A percentile compares a stretch with the other conserved stretches of the same genome.
Evolutionary conservation across 2,329 filamentous ascomycete genomes (phyloP).

Genomic region (Alternaria sp.): DNA sequence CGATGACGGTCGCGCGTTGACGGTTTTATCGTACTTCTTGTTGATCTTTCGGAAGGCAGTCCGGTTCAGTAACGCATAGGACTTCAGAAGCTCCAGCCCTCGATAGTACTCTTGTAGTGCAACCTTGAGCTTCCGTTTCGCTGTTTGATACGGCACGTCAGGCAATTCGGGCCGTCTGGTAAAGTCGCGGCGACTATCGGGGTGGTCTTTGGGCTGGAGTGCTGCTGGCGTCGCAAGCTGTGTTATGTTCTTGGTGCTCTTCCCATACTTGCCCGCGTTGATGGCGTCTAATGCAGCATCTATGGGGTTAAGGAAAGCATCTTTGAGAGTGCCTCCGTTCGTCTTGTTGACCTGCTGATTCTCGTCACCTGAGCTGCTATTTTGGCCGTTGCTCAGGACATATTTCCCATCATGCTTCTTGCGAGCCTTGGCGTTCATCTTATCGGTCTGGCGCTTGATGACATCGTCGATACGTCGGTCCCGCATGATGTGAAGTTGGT

Average conservation of each 20-base stretch:
- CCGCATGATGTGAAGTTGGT: slow-evolving; percentile 92
- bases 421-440: slow-evolving; percentile 40
- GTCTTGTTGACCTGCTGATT: slow-evolving; percentile 21
- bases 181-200: slow-evolving; percentile 54
- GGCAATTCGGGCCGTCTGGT: slow-evolving; percentile 46
- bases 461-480: slow-evolving; percentile 79
- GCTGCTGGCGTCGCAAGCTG: slow-evolving; percentile 52
- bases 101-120: slow-evolving; percentile 94
- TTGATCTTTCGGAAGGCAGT: slow-evolving; percentile 97
- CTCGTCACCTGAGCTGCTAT: slow-evolving; percentile 35
- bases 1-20: slow-evolving; percentile 77
- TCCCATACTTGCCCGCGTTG: slow-evolving; percentile 60
- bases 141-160: slow-evolving; percentile 81
- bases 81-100: slow-evolving; percentile 88
- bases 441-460: slow-evolving; percentile 58
- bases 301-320: slow-evolving; percentile 47
- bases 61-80: slow-evolving; percentile 86
- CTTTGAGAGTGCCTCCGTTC: slow-evolving; percentile 22
- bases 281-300: slow-evolving; percentile 54
- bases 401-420: slow-evolving; percentile 29
- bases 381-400: slow-evolving; percentile 25
- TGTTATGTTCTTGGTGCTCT: slow-evolving; percentile 59
- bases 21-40: slow-evolving; percentile 97
- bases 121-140: slow-evolving; percentile 89
- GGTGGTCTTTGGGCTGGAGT: slow-evolving; percentile 46